Evolutionary conservation across 805 yeast species (phyloP), one percentile per base, ranked within the genome.

Genomic region (Debaryomyces maramus): DNA sequence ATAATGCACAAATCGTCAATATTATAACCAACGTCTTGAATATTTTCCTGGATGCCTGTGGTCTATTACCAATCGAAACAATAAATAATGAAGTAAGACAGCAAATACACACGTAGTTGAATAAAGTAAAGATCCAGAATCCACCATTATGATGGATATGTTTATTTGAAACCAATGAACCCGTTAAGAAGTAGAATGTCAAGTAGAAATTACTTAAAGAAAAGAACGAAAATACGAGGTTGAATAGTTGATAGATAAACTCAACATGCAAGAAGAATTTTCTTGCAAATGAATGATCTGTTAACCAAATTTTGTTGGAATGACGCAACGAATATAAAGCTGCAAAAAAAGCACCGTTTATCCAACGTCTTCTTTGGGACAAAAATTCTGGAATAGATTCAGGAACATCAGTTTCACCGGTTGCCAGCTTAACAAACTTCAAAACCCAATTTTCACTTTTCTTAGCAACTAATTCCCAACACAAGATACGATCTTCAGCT

Each of bases 331-430:
- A 81, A 58, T 93, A 91, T 41, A 89, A 73, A 6, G 95, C 93
- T 0, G 98, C 97, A 66, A 93, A 91, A 55, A 93, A 85, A 0
- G 98, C 89, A 40, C 98, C 98, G 60, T 91, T 91, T 49, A 91
- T 76, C 98, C 98, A 93, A 66, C 98, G 80, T 60, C 98, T 77
- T 70, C 98, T 79, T 63, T 91, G 98, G 29, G 89, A 75, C 22
- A 93, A 83, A 47, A 91, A 83, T 55, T 90, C 97, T 16, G 93
- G 82, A 23, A 91, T 75, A 24, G 78, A 71, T 50, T 86, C 95
- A 5, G 98, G 98, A 33, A 90, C 96, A 77, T 91, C 98, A 1
- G 98, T 91, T 61, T 90, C 97, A 52, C 97, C 98, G 36, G 83
- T 84, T 11, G 97, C 97, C 53, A 81, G 88, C 53, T 86, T 85